Base-by-base conservation (phyloP, 768 basidiomycete genomes). In the Mycena indigotica region DNA sequence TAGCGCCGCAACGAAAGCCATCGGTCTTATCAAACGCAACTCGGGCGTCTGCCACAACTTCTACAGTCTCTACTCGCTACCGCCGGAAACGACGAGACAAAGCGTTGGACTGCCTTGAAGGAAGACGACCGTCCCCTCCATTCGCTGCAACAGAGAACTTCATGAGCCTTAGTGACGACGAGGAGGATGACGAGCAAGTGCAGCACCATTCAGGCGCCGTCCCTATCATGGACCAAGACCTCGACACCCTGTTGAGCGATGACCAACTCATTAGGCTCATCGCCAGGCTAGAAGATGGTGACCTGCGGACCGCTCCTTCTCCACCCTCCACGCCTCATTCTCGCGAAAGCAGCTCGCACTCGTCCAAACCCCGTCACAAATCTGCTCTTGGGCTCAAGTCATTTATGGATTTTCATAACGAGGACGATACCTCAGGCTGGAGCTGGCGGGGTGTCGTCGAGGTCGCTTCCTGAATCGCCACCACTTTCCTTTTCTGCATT, bases 141-240 rank as follows among this genome's bases (percentile, higher is more conserved):
- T 17, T 67, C 69, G 28, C 21, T 8, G 6, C 41, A 8, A 44
- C 41, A 21, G 41, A 66, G 6, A 78, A 81, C 64, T 82, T 82
- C 61, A 82, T 82, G 78, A 77, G 71, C 66, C 72, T 80, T 68
- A 76, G 73, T 40, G 81, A 82, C 46, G 81, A 81, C 60, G 81
- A 83, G 29, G 81, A 79, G 29, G 67, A 52, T 16, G 67, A 69
- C 13, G 57, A 39, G 24, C 48, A 56, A 15, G 56, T 50, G 5
- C 15, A 10, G 23, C 70, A 68, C 50, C 64, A 67, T 40, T 68
- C 66, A 44, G 65, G 38, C 30, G 62, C 62, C 52, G 50, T 51
- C 12, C 38, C 53, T 10, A 19, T 25, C 50, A 8, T 39, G 56
- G 8, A 57, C 63, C 21, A 61, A 60, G 44, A 60, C 52, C 15